These are phyloP conservation scores for Oidium heveae DNA, from an alignment of 2,329 filamentous ascomycete species.

Conservation along the genomic window DNA sequence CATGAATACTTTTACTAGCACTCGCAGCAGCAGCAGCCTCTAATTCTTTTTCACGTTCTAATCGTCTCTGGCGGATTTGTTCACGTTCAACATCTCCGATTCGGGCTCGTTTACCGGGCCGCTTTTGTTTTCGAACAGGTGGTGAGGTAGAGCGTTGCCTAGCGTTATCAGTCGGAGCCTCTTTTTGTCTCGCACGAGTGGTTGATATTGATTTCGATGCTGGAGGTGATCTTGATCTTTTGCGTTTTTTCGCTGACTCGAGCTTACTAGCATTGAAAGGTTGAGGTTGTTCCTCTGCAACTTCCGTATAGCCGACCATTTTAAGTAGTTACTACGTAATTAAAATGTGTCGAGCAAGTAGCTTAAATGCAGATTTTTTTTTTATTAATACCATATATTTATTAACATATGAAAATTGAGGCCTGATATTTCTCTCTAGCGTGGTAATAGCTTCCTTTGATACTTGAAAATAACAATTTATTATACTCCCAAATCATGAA, in stretches of 20 bases:
- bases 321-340: not conserved
- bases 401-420: no score
- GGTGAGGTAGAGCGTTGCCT: slow-evolving; percentile 10
- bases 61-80: slow-evolving; percentile 33
- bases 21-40: slow-evolving; percentile 10
- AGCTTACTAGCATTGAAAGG: slow-evolving; percentile 19
- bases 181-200: slow-evolving; percentile 5
- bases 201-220: slow-evolving; percentile 4
- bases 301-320: slow-evolving; percentile 14
- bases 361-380: no score
- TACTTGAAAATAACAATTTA: no score
- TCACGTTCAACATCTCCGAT: slow-evolving; percentile 43
- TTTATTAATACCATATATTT: no score
- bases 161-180: slow-evolving; percentile 5
- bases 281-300: slow-evolving; percentile 16
- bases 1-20: slow-evolving; percentile 35
- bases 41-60: slow-evolving; percentile 28
- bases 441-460: no score
- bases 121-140: slow-evolving; percentile 37
- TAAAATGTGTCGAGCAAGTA: no score
- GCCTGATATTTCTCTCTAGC: no score
- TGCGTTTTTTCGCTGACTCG: slow-evolving; percentile 18
- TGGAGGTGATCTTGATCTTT: slow-evolving; percentile 16
- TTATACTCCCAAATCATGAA: no score
- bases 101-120: slow-evolving; percentile 38